Evolutionary conservation across 768 basidiomycete genomes (phyloP).

Genomic region (Lactarius deliciosus): DNA sequence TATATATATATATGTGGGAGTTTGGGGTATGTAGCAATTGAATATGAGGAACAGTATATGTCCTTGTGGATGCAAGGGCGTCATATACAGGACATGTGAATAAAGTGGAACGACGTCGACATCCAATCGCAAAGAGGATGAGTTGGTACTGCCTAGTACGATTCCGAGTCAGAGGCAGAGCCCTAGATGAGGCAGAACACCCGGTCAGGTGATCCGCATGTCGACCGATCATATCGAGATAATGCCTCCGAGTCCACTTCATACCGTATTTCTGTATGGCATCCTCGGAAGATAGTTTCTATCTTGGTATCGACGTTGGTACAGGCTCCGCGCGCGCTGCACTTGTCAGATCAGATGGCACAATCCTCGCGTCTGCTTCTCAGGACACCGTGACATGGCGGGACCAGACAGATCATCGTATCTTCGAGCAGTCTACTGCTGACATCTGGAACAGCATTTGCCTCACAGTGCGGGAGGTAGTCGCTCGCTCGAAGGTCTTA

Average conservation of each 20-base stretch:
- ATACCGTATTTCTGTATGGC: slow-evolving; percentile 36
- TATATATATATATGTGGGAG: background rate
- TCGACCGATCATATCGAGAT: slow-evolving; percentile 3
- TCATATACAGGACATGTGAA: too few relatives aligned
- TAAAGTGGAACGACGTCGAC: too few relatives aligned
- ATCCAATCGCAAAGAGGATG: too few relatives aligned
- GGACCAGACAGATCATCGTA: slow-evolving; percentile 78
- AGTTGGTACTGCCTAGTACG: too few relatives aligned
- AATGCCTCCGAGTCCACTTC: background rate
- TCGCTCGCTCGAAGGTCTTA: slow-evolving; percentile 54
- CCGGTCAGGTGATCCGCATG: background rate
- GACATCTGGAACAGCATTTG: slow-evolving; percentile 83
- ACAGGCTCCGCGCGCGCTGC: slow-evolving; percentile 92
- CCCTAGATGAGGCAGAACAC: background rate
- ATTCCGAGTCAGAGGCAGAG: too few relatives aligned
- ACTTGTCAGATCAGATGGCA: slow-evolving; percentile 68
- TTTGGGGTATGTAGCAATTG: background rate
- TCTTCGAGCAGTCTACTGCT: slow-evolving; percentile 94
- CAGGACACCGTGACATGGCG: slow-evolving; percentile 85
- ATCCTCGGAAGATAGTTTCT: slow-evolving; percentile 42
- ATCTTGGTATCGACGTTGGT: slow-evolving; percentile 82
- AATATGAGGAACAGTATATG: background rate
- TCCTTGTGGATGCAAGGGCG: too few relatives aligned
- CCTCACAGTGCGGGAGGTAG: slow-evolving; percentile 58
- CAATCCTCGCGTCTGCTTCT: slow-evolving; percentile 73